Evolutionary conservation across 1,139 yeast genomes (phyloP), one percentile per base, ranked within the genome.

Genomic region (Groenewaldozyma sp.): DNA sequence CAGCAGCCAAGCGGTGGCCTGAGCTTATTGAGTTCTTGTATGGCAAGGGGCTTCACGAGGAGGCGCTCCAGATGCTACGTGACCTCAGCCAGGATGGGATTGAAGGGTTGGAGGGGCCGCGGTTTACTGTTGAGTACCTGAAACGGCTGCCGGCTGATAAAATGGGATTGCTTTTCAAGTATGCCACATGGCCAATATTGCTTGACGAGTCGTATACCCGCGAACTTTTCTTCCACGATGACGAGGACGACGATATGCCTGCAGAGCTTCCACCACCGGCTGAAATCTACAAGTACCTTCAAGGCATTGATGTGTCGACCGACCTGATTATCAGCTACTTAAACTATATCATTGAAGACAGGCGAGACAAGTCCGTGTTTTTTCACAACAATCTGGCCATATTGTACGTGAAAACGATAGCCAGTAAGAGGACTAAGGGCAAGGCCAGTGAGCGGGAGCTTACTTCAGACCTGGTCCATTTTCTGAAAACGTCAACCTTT

Each of bases 11-110:
- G 4, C 71, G 74, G 54, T 71, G 76, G 51, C 73, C 71, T 34
- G 96, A 87, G 50, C 65, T 91, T 33, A 70, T 86, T 11, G 95
- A 84, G 54, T 91, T 84, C 54, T 84, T 82, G 53, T 79, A 67
- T 52, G 76, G 82, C 7, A 68, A 81, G 42, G 58, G 63, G 1
- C 58, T 75, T 35, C 95, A 87, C 58, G 63, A 66, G 11, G 76
- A 78, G 41, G 94, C 96, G 0, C 62, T 91, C 36, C 63, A 68
- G 10, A 68, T 84, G 56, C 63, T 88, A 33, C 56, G 61, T 13
- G 47, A 56, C 4, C 45, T 67, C 5, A 57, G 59, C 10, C 44
- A 47, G 2, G 44, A 49, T 1, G 44, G 37, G 11, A 43, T 47
- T 14, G 43, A 37, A 14, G 42, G 43, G 6, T 44, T 53, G 7